Base-by-base conservation (phyloP, 164 flowering plant genomes). In the Stephania yunnanensis region DNA sequence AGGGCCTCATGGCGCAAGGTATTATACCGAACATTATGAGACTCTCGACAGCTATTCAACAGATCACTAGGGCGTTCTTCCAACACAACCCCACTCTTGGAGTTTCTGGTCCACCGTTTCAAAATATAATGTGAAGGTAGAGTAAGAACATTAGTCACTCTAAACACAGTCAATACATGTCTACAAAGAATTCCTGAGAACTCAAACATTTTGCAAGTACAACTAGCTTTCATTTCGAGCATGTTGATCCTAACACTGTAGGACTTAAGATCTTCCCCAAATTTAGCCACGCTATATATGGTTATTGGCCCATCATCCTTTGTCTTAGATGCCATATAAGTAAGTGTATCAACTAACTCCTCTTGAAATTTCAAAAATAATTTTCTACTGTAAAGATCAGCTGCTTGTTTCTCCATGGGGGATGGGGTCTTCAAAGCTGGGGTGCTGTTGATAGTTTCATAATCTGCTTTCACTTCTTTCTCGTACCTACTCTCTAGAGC, bases 171-270 rank as follows among this genome's bases (percentile, higher is more conserved):
- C 86, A 92, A 83, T 5, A 90, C 78, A 79, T 91, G 97, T 76
- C 97, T 85, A 76, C 94, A 91, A 75, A 88, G 89, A 83, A 91
- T 83, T 45, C 97, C 97, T 22, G 94, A 91, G 72, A 90, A 91
- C 81, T 91, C 97, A 81, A 90, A 91, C 97, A 90, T 89, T 82
- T 85, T 90, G 78, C 97, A 92, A 77, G 90, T 92, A 80, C 97
- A 92, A 77, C 78, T 70, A 64, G 94, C 92, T 79, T 76, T 88
- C 94, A 89, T 92, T 83, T 90, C 90, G 61, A 90, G 73, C 73
- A 89, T 92, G 78, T 88, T 89, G 73, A 89, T 85, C 50, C 76
- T 89, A 12, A 92, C 97, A 80, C 75, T 80, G 79, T 84, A 80
- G 55, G 86, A 80, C 79, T 83, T 87, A 76, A 88, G 88, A 50